Conservation (phyloP, 768 basidiomycete species). For the Neoboletus magnificus region DNA sequence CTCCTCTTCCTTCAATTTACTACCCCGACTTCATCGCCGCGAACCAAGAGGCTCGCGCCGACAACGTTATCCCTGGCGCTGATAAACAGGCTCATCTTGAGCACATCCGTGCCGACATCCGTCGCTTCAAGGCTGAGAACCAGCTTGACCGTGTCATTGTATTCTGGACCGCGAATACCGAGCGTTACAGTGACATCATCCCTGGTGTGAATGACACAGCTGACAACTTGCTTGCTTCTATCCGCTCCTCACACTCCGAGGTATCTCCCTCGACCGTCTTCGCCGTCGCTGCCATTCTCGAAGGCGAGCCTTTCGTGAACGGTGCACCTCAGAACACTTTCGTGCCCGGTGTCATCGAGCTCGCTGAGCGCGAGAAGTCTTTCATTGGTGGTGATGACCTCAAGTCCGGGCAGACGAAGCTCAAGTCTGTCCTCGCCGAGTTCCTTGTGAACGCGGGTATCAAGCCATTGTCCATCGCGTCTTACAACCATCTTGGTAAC, state of each 20-base stretch:
- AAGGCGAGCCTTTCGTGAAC: constrained; percentile 93
- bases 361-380: constrained; percentile 83
- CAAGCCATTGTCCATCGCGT: constrained; percentile 95
- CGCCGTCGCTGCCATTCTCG: constrained; percentile 92
- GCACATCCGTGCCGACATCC: constrained; percentile 89
- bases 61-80: constrained; percentile 82
- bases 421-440: constrained; percentile 96
- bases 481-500: constrained; percentile 98
- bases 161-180: constrained; percentile 99
- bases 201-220: constrained; percentile 94
- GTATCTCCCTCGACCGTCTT: constrained; percentile 97
- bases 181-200: constrained; percentile 94
- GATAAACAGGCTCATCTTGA: constrained; percentile 93
- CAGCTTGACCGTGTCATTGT: constrained; percentile 85
- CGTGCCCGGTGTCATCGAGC: constrained; percentile 89
- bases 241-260: constrained; percentile 83
- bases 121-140: constrained; percentile 83
- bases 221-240: constrained; percentile 76
- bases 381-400: constrained; percentile 99
- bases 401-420: constrained; percentile 96
- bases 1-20: constrained; percentile 92
- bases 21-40: constrained; percentile 98
- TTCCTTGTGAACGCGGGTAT: constrained; percentile 99
- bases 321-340: constrained; percentile 99
- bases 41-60: constrained; percentile 94